Evolutionary conservation across 2,329 filamentous ascomycete genomes (phyloP).

Genomic region (Pseudohalonectria lignicola): DNA sequence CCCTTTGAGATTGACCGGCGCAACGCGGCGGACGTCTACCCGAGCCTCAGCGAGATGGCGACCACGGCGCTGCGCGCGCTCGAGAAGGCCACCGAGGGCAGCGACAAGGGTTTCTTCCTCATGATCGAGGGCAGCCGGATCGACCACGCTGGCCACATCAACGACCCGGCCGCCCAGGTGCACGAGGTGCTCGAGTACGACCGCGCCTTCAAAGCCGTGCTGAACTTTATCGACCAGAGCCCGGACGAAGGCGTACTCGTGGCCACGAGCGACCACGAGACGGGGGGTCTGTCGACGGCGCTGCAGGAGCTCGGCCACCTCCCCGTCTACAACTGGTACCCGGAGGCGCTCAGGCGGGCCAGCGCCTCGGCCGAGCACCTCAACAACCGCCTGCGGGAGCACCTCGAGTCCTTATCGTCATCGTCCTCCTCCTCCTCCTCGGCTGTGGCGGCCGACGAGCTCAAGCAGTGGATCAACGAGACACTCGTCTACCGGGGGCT

Average conservation of each 20-base stretch:
- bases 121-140: slow-evolving; percentile 98
- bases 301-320: slow-evolving; percentile 43
- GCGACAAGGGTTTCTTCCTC: slow-evolving; percentile 90
- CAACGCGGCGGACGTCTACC: slow-evolving; percentile 68
- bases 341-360: slow-evolving; percentile 61
- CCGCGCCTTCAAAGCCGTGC: slow-evolving; percentile 67
- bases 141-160: slow-evolving; percentile 84
- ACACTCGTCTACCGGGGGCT: slow-evolving; percentile 59
- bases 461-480: slow-evolving; percentile 55
- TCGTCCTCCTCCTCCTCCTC: background rate
- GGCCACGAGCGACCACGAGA: slow-evolving; percentile 91
- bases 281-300: slow-evolving; percentile 75
- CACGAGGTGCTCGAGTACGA: slow-evolving; percentile 95
- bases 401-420: slow-evolving; percentile 29
- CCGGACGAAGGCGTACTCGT: slow-evolving; percentile 70
- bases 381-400: slow-evolving; percentile 46
- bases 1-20: slow-evolving; percentile 90
- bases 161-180: slow-evolving; percentile 75
- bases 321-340: slow-evolving; percentile 66
- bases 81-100: slow-evolving; percentile 68
- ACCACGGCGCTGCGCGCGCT: slow-evolving; percentile 69
- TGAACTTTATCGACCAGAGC: slow-evolving; percentile 73
- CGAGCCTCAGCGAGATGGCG: slow-evolving; percentile 86
- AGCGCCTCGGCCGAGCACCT: slow-evolving; percentile 72
- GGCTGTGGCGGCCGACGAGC: slow-evolving; percentile 5